phyloP scores from a whole-genome alignment of 169 alveolate genomes.

The Eimeria acervulina region DNA sequence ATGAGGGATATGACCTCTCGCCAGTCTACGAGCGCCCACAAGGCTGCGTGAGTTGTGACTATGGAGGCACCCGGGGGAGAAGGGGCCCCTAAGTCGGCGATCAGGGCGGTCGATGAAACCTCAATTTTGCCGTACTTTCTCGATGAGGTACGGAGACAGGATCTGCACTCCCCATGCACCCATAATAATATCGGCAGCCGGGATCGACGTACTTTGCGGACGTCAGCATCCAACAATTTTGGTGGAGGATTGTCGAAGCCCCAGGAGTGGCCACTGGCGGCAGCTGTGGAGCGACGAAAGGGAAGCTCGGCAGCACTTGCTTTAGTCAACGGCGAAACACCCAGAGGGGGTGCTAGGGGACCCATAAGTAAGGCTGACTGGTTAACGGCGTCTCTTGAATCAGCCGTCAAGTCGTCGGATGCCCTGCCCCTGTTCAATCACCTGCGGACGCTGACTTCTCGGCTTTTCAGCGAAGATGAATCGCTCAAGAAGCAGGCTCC shows the following conservation, averaged over 20 bases:
- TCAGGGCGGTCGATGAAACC: conserved; percentile 43
- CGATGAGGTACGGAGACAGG: conserved; percentile 61
- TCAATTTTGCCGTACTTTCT: conserved; percentile 65
- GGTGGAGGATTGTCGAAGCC: not conserved
- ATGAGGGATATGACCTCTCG: not conserved
- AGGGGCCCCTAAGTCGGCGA: conserved; percentile 54
- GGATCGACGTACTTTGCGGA: conserved; percentile 45
- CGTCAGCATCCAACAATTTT: not conserved
- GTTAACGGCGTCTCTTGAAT: conserved; percentile 45
- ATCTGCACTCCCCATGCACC: not conserved
- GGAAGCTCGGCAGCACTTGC: conserved; percentile 1
- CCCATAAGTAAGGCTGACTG: not conserved
- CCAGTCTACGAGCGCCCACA: not conserved
- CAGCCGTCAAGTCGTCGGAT: conserved; percentile 61
- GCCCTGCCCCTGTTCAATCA: conserved; percentile 46
- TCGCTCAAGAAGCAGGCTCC: not conserved
- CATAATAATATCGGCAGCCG: not conserved
- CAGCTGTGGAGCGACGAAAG: conserved; percentile 9
- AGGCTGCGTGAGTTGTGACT: not conserved
- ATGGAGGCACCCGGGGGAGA: conserved; percentile 54
- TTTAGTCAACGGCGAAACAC: not conserved
- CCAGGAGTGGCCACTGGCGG: conserved; percentile 26
- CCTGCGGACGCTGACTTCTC: conserved; percentile 68
- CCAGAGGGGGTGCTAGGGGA: not conserved
- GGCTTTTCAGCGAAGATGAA: conserved; percentile 27